Evolutionary conservation across 176 grass and related monocot species (phyloP).

Genomic region (Rhynchospora breviuscula): DNA sequence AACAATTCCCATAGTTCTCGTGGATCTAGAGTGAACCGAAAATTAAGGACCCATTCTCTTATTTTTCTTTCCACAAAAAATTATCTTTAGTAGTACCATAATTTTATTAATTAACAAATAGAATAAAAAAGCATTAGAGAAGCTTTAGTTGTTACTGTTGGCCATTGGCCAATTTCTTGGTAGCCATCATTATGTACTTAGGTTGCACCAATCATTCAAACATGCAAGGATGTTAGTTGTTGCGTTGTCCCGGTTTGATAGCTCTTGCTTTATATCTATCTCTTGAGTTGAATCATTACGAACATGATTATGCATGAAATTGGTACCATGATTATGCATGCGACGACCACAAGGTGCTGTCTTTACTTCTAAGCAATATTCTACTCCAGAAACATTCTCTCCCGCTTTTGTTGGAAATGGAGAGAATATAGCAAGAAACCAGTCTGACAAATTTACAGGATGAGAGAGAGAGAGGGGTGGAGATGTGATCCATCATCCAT

Average conservation of each 20-base stretch:
- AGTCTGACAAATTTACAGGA: slow-evolving; percentile 3
- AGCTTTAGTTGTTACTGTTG: neutral
- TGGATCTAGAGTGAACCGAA: too few species aligned
- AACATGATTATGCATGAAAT: slow-evolving; percentile 26
- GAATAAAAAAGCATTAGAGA: neutral
- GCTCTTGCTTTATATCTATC: neutral
- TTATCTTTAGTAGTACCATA: too few species aligned
- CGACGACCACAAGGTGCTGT: neutral
- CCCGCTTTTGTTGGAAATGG: slow-evolving; percentile 2
- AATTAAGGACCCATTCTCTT: too few species aligned
- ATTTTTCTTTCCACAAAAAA: too few species aligned
- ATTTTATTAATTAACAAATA: neutral
- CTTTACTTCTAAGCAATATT: slow-evolving; percentile 26
- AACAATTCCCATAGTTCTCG: too few species aligned
- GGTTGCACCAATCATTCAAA: slow-evolving; percentile 24
- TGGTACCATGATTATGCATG: slow-evolving; percentile 26
- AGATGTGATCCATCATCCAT: slow-evolving; percentile 16
- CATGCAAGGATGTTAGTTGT: slow-evolving; percentile 22
- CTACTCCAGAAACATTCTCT: neutral
- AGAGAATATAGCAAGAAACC: neutral
- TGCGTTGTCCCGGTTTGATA: slow-evolving; percentile 3
- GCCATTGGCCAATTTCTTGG: neutral
- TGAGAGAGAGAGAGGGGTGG: neutral
- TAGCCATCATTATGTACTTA: slow-evolving; percentile 1
- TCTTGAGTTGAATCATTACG: slow-evolving; percentile 10